Base-by-base conservation (phyloP, 129 eudicot genomes). In the Deinandra increscens region DNA sequence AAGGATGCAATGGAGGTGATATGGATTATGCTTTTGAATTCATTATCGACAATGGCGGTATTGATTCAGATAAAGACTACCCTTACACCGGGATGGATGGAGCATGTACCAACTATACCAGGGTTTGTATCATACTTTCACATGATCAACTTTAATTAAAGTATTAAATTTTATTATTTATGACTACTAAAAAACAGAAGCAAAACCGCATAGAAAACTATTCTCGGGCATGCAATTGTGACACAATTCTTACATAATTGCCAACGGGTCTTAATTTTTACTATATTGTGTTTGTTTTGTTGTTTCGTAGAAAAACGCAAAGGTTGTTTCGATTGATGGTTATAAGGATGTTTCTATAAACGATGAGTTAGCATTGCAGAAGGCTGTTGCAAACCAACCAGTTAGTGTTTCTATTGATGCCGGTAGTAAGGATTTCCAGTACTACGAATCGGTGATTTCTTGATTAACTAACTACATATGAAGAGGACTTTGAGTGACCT, bases 351-450 rank as follows among this genome's bases (percentile, higher is more conserved):
- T 90, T 75, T 91, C 97, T 0, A 68, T 70, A 31, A 71, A 81
- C 31, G 84, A 85, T 22, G 95, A 87, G 48, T 55, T 78, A 53
- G 77, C 97, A 12, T 61, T 90, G 80, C 66, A 78, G 75, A 89
- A 86, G 69, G 97, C 88, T 22, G 82, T 82, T 20, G 88, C 91
- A n/a, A 54, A 81, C 45, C 95, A 90, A 70, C 97, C 97, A 3
- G 79, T 87, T 20, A 79, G 87, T 69, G 95, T 84, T 65, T 86
- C 95, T 49, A 90, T 90, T 71, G 97, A 90, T 66, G 95, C 95
- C 9, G 84, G 91, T n/a, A 84, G 91, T 74, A 67, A 87, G 66
- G 88, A 81, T 70, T 90, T 61, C 29, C 45, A n/a, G 29, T 2
- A 1, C 58, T 18, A 50, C 13, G 58, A 7, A 0, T 50, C 58